phyloP scores from a whole-genome alignment of 495 filamentous ascomycete species.

The Penicillium lividum region DNA sequence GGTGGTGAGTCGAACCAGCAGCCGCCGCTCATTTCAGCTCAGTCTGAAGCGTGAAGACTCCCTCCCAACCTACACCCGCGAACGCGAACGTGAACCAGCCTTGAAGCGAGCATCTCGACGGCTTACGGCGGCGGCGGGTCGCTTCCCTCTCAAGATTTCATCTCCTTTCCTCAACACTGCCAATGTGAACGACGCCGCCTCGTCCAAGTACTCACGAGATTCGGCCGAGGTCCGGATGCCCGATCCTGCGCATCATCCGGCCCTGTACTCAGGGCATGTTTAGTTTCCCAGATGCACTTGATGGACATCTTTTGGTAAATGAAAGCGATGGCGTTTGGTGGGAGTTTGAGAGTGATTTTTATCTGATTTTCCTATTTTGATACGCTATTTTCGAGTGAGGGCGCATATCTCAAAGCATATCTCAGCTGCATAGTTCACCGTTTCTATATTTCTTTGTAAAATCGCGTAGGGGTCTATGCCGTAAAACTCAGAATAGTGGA shows the following conservation, averaged over 20 bases:
- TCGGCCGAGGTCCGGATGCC: slow-evolving; percentile 37
- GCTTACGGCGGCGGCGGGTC: slow-evolving; percentile 20
- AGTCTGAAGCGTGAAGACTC: slow-evolving; percentile 46
- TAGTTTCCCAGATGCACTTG: slow-evolving; percentile 4
- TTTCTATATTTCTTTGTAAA: too few relatives aligned
- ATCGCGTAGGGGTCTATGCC: too few relatives aligned
- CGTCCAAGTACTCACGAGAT: slow-evolving; percentile 42
- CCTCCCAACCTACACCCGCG: slow-evolving; percentile 43
- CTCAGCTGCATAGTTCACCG: too few relatives aligned
- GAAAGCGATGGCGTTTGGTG: not conserved
- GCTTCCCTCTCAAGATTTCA: slow-evolving; percentile 51
- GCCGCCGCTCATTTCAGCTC: slow-evolving; percentile 47
- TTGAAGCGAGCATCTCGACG: slow-evolving; percentile 37
- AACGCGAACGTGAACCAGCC: slow-evolving; percentile 31
- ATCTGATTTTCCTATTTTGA: too few relatives aligned
- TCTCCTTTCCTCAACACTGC: slow-evolving; percentile 18
- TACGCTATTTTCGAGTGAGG: too few relatives aligned
- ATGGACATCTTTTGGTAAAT: not conserved
- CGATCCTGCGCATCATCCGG: slow-evolving; percentile 51
- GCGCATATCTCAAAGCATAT: too few relatives aligned
- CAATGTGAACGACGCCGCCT: slow-evolving; percentile 34
- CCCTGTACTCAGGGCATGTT: slow-evolving; percentile 36
- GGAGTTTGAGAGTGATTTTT: not conserved
- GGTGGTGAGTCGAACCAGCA: slow-evolving; percentile 41
- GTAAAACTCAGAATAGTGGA: too few relatives aligned